A percentile compares a stretch with the other conserved stretches of the same genome.
phyloP scores from a whole-genome alignment of 2,329 filamentous ascomycete species.

The Esteya vermicola region DNA sequence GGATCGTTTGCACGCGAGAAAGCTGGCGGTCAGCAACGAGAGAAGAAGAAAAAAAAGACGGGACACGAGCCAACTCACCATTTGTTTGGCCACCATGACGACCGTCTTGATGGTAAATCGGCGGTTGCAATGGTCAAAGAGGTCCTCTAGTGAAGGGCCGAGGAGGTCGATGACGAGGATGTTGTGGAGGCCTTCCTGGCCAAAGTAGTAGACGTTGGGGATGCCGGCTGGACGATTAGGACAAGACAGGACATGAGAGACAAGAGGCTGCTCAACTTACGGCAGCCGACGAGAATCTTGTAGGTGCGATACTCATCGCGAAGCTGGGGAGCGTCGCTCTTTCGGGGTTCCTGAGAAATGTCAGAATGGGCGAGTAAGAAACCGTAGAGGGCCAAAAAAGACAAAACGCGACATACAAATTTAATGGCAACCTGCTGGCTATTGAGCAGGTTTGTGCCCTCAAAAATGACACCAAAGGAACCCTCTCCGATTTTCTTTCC shows the following conservation, averaged over 20 bases:
- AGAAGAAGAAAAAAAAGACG: neutral
- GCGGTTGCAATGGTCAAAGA: constrained; percentile 94
- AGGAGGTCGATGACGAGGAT: constrained; percentile 96
- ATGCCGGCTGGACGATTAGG: constrained; percentile 59
- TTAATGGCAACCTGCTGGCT: constrained; percentile 99
- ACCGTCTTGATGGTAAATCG: constrained; percentile 96
- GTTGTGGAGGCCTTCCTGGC: constrained; percentile 96
- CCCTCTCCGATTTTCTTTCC: constrained; percentile 99
- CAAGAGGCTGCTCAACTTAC: constrained; percentile 47
- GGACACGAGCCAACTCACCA: constrained; percentile 42
- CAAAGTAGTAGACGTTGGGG: constrained; percentile 99
- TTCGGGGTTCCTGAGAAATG: constrained; percentile 67
- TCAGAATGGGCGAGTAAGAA: neutral
- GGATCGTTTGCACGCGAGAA: constrained; percentile 81
- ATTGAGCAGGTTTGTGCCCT: constrained; percentile 96
- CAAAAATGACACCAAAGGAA: constrained; percentile 96
- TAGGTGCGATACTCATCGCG: constrained; percentile 98
- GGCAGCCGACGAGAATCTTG: constrained; percentile 97
- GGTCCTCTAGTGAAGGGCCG: constrained; percentile 84
- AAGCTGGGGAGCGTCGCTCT: constrained; percentile 94
- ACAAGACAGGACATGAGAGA: neutral
- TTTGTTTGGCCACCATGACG: constrained; percentile 98
- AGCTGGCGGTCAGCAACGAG: constrained; percentile 34
- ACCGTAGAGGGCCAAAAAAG: neutral
- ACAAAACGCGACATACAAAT: constrained; percentile 50